Evolutionary conservation across 1,139 yeast genomes (phyloP), one percentile per base, ranked within the genome.

Genomic region (Blastobotrys ciferrii): DNA sequence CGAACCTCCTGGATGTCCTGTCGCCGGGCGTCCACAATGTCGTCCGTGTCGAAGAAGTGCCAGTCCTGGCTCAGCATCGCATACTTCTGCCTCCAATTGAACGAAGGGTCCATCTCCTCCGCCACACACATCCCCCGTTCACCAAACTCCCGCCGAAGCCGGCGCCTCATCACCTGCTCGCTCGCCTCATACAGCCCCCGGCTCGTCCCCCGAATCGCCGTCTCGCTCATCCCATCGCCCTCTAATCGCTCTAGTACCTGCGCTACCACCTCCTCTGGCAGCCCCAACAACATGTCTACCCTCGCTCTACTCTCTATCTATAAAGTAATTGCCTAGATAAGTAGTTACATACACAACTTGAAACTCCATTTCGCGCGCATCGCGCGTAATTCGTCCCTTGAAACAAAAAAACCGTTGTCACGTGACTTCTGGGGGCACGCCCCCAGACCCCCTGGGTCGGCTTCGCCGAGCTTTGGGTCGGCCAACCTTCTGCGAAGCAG

Each of bases 11-110:
- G 18, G 7, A 54, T 42, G 9, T 51, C 53, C 12, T 45, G 53
- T 14, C 43, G 39, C 20, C 46, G 45, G 18, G 47, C 19, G 25
- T 20, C 44, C 20, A 45, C 43, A 32, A 58, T 50, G 32, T 57
- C 52, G 32, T 54, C 55, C 3, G 54, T 53, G 14, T 51, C 55
- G 45, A 58, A 60, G 42, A 58, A 57, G 52, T 60, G 56, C 50
- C 54, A 56, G 36, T 60, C 63, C 32, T 42, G 47, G n/a, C 51
- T 51, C 18, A 55, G 46, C 9, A 54, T 41, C 14, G 46, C 30
- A 30, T 49, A 55, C 53, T 57, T 19, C 51, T 52, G 13, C 44
- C 46, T 28, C 57, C 48, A 30, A 46, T 53, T 32, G 14, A 11
- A 3, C 14, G 53, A 18, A 41, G 25, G 0, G 36, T 40, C 32